Percentiles rank a stretch among this genome's conserved stretches.
Evolutionary conservation across 1,284 basidiomycete genomes (phyloP).

Genomic region (Athelia psychrophila): DNA sequence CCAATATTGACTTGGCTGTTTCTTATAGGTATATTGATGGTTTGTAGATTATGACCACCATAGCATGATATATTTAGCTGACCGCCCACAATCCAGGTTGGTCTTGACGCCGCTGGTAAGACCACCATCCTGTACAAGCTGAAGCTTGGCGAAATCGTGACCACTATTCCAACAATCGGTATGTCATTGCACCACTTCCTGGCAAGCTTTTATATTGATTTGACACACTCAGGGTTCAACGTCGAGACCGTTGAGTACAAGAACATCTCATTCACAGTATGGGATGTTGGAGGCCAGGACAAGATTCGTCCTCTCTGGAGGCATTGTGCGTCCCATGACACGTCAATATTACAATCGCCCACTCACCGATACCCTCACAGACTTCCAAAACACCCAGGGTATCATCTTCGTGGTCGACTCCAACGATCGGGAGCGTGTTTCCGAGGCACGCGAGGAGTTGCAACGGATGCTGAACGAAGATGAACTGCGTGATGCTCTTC

Average conservation of each 20-base stretch:
- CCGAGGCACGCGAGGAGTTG: constrained; percentile 98
- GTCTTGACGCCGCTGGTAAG: constrained; percentile 97
- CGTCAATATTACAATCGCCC: constrained; percentile 19
- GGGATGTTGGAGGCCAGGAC: constrained; percentile 99
- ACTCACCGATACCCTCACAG: constrained; percentile 37
- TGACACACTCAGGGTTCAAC: constrained; percentile 76
- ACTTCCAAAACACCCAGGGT: constrained; percentile 99
- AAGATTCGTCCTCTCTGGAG: constrained; percentile 99
- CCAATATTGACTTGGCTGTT: constrained; percentile 44
- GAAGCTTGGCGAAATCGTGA: constrained; percentile 99
- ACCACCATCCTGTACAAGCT: constrained; percentile 98
- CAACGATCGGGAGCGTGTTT: constrained; percentile 99
- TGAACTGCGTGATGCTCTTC: constrained; percentile 96
- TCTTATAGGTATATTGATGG: constrained; percentile 72
- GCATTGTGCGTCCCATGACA: constrained; percentile 75
- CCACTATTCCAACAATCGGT: constrained; percentile 99
- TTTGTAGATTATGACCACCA: constrained; percentile 26
- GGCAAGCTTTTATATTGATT: constrained; percentile 19
- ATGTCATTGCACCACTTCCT: constrained; percentile 22
- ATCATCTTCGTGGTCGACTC: constrained; percentile 99
- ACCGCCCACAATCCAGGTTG: constrained; percentile 55
- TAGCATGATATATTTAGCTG: neutral
- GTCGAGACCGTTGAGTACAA: constrained; percentile 99
- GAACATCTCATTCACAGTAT: constrained; percentile 99
- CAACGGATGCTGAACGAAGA: constrained; percentile 99